Conservation (phyloP, 768 basidiomycete species). For the Candolleomyces aberdarensis region DNA sequence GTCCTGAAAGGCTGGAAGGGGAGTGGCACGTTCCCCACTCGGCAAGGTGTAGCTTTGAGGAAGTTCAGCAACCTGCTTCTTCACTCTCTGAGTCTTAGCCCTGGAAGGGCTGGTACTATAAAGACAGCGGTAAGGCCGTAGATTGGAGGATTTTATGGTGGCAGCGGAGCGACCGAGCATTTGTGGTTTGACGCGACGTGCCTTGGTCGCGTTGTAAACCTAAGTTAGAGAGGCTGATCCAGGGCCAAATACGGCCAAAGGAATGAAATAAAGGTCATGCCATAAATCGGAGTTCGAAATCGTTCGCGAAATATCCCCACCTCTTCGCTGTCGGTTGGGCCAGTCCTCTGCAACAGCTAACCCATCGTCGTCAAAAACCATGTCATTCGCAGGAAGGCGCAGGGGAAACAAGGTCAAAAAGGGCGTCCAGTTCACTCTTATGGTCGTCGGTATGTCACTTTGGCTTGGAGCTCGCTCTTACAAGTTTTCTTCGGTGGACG, state of each 20-base stretch:
- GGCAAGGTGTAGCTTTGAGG: slow-evolving; percentile 44
- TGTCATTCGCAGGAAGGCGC: slow-evolving; percentile 85
- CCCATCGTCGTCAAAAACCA: slow-evolving; percentile 31
- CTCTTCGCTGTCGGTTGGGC: slow-evolving; percentile 27
- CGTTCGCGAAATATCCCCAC: slow-evolving; percentile 23
- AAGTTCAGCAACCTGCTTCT: slow-evolving; percentile 56
- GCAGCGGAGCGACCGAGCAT: neutral
- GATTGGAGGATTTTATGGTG: neutral
- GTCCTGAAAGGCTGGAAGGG: slow-evolving; percentile 38
- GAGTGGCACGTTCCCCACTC: slow-evolving; percentile 40
- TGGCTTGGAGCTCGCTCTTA: neutral
- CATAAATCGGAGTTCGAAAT: slow-evolving; percentile 41
- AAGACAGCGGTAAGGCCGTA: neutral
- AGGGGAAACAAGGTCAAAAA: slow-evolving; percentile 97
- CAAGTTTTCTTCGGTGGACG: slow-evolving; percentile 6
- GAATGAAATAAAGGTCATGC: slow-evolving; percentile 22
- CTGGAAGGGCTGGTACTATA: neutral
- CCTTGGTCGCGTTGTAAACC: neutral
- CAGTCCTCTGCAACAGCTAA: slow-evolving; percentile 19
- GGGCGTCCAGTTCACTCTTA: slow-evolving; percentile 96
- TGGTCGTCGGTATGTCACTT: slow-evolving; percentile 85
- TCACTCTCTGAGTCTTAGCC: slow-evolving; percentile 13
- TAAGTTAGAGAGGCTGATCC: neutral
- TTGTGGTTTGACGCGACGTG: no score
- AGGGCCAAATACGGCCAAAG: slow-evolving; percentile 3